Base-by-base conservation (phyloP, 2,329 filamentous ascomycete genomes). In the Ophiognomonia clavigignenti-juglandacearum region DNA sequence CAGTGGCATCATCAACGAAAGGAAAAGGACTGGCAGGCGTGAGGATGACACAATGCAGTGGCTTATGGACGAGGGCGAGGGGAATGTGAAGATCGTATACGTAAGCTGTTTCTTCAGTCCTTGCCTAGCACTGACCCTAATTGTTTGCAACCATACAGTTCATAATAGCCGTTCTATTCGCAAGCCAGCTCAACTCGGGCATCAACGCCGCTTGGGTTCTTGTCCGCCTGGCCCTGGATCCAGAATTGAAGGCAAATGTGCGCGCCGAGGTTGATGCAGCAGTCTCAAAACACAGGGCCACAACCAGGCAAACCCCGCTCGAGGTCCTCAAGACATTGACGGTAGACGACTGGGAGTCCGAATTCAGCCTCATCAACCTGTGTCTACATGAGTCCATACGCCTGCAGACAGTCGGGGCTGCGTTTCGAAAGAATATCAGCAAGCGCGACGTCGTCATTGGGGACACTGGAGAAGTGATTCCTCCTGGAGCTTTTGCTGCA, bases 311-410 rank as follows among this genome's bases (percentile, higher is more conserved):
- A 18, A 37, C 7, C 16, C n/a, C 34, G n/a, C n/a, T 22, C n/a
- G 19, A 9, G 7, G 53, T 54, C 19, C 64, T 70, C 20, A 56
- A 68, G 4, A 61, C 81, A 1, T 60, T 82, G 1, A 65, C 68
- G 0, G 56, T 78, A 19, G 72, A 77, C 10, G 72, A 69, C 0
- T 82, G 77, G 77, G 77, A 82, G 56, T 47, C 57, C 9, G 71
- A 76, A 14, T 79, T 82, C 47, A 74, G 76, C 0, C 48, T 69
- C 7, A 63, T 80, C 23, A 72, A 78, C 48, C 45, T 76, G 23
- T 76, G 71, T 38, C 61, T 82, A 27, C 67, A 69, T 29, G 78
- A 82, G 50, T 69, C 67, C 11, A 77, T 82, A 46, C 70, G 78
- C 3, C 53, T 81, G 19, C 70, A 71, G 23, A 53, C 71, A 11